A percentile compares a stretch with the other conserved stretches of the same genome.
phyloP scores from a whole-genome alignment of 345 rosid species.

The Arabidopsis arenosa region DNA sequence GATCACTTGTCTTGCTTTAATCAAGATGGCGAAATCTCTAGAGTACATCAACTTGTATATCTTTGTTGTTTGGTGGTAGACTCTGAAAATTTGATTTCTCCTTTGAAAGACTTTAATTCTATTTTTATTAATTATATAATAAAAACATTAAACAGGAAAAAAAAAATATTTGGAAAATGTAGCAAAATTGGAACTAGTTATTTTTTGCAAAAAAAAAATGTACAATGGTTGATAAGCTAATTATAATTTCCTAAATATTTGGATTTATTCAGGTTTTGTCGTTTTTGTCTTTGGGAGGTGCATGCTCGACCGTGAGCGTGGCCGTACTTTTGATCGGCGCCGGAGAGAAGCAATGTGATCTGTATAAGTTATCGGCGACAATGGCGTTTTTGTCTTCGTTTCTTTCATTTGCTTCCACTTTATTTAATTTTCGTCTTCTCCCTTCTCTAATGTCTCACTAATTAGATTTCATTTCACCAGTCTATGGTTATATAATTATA shows the following conservation, averaged over 20 bases:
- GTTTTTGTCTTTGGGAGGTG: conserved; percentile 63
- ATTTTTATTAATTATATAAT: not conserved
- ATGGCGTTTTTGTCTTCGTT: conserved; percentile 72
- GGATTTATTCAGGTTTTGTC: conserved; percentile 53
- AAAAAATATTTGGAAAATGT: too few relatives aligned
- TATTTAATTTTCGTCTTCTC: conserved; percentile 68
- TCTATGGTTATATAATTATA: not conserved
- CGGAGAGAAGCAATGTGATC: conserved; percentile 48
- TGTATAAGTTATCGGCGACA: conserved; percentile 67
- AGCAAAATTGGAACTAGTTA: not conserved
- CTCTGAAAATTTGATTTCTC: not conserved
- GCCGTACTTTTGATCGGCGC: conserved; percentile 46
- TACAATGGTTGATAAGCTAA: not conserved
- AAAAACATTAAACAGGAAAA: not conserved
- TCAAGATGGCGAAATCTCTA: conserved; percentile 4
- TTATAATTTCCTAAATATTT: not conserved
- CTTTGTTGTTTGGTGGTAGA: not conserved
- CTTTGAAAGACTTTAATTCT: not conserved
- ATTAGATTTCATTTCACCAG: not conserved
- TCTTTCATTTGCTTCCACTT: conserved; percentile 57
- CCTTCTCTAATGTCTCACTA: conserved; percentile 47
- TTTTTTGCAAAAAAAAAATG: not conserved
- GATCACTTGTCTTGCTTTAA: not conserved
- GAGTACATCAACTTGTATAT: conserved; percentile 12
- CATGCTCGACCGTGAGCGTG: conserved; percentile 64